A percentile compares a stretch with the other conserved stretches of the same genome.
Conservation (phyloP, 2,329 filamentous ascomycete genomes). For the Aspergillus felis region DNA sequence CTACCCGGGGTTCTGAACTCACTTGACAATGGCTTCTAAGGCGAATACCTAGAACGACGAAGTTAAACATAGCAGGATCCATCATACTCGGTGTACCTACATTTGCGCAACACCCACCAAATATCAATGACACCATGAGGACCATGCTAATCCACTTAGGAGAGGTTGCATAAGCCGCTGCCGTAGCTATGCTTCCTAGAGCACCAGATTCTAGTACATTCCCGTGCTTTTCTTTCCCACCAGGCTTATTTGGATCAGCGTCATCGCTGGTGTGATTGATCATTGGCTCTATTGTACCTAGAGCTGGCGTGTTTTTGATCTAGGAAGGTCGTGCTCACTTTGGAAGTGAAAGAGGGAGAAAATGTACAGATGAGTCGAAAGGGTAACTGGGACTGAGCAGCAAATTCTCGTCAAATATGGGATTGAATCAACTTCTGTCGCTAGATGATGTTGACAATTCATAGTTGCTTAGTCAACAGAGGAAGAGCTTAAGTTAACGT, state of each 20-base stretch:
- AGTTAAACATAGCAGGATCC: constrained; percentile 20
- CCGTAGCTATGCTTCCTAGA: constrained; percentile 20
- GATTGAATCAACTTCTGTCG: not conserved
- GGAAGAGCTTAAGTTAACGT: too few species aligned
- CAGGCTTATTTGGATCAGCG: not conserved
- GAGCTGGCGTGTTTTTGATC: not conserved
- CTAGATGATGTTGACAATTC: not conserved
- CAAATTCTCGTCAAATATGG: not conserved
- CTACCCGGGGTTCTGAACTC: constrained; percentile 37
- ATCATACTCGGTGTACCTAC: constrained; percentile 48
- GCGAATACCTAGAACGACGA: constrained; percentile 70
- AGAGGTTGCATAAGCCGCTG: constrained; percentile 36
- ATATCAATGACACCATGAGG: constrained; percentile 78
- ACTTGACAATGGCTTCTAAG: constrained; percentile 92
- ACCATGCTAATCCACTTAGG: constrained; percentile 61
- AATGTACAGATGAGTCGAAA: not conserved
- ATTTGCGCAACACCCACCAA: constrained; percentile 93
- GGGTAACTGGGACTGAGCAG: not conserved
- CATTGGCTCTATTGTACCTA: not conserved
- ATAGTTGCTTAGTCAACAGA: not conserved
- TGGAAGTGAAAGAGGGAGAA: not conserved
- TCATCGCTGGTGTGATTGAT: constrained; percentile 1
- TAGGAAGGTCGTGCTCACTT: not conserved
- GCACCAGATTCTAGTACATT: not conserved
- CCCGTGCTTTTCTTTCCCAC: not conserved